Base-by-base conservation (phyloP, 768 basidiomycete genomes). In the Tricholoma sp. region DNA sequence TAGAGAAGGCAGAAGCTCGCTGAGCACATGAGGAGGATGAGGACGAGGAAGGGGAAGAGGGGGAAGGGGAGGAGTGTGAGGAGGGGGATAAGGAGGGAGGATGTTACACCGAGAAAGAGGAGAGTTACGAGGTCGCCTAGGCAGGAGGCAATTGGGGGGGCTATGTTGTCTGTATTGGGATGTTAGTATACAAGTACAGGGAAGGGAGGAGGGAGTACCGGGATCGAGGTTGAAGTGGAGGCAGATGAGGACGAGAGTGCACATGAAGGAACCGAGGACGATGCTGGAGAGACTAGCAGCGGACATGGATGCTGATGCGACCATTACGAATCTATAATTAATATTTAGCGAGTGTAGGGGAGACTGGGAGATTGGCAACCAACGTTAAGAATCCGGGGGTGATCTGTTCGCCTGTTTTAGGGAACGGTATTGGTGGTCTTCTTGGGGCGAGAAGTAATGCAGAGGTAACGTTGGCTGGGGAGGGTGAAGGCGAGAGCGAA, bases 71-170 rank as follows among this genome's bases (percentile, higher is more conserved):
- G 74, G 60, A 82, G 78, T 66, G 83, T 75, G 37, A 91, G 74
- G 60, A 82, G 78, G 46, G 76, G 73, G 46, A 94, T 83, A 57
- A 96, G 80, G n/a, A 83, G 58, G 2, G 88, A 80, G 5, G 91
- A 86, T n/a, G 87, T 76, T 16, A 74, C 56, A n/a, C 88, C 91
- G 24, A 98, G 75, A 55, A 98, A 84, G 57, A 85, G 79, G 50
- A 99, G 83, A 0, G 96, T 96, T 51, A 98, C 79, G 32, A 99
- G 79, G 66, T 98, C 97, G 4, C 97, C 96, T 2, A 98, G 79
- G 64, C 91, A 93, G 2, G 93, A 84, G 0, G 97, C 97, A 8
- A 98, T 79, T 0, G 97, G 94, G 0, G 97, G 92, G 1, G 95
- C 90, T 62, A 98, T 95, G 69, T 99, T 99, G 67, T 97, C 94